Conservation (phyloP, 768 basidiomycete genomes). For the Panaeolus papilionaceus region DNA sequence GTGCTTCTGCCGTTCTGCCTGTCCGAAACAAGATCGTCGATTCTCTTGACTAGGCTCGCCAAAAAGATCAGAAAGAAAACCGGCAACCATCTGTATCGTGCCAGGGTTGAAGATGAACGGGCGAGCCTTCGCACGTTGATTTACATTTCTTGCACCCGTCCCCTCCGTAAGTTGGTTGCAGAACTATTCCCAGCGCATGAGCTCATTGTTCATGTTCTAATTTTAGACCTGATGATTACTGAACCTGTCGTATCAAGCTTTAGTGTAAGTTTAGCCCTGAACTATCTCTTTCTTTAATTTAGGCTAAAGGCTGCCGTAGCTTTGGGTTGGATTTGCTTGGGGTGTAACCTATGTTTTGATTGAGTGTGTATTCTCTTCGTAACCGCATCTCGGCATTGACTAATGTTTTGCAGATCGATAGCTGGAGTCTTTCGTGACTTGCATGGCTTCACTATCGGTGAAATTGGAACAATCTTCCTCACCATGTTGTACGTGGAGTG, state of each 20-base stretch:
- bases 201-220: neutral
- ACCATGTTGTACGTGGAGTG: conserved; percentile 53
- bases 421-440: conserved; percentile 59
- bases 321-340: conserved; percentile 82
- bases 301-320: conserved; percentile 37
- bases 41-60: conserved; percentile 73
- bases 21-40: conserved; percentile 75
- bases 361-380: conserved; percentile 44
- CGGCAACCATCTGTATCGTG: conserved; percentile 66
- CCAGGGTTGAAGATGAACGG: conserved; percentile 69
- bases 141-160: conserved; percentile 72
- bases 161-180: conserved; percentile 59
- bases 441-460: conserved; percentile 64
- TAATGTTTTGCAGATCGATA: conserved; percentile 49
- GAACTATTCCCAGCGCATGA: neutral
- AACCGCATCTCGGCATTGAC: neutral
- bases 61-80: conserved; percentile 66
- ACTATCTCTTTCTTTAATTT: conserved; percentile 25
- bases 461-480: conserved; percentile 65
- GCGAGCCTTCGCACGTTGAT: conserved; percentile 63
- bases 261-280: conserved; percentile 57
- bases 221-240: conserved; percentile 64
- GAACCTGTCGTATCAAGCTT: conserved; percentile 81
- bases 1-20: conserved; percentile 59
- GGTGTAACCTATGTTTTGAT: conserved; percentile 75